These are phyloP conservation scores for Macrolepiota albuminosa DNA, from an alignment of 768 basidiomycete species.

Conservation along the genomic window DNA sequence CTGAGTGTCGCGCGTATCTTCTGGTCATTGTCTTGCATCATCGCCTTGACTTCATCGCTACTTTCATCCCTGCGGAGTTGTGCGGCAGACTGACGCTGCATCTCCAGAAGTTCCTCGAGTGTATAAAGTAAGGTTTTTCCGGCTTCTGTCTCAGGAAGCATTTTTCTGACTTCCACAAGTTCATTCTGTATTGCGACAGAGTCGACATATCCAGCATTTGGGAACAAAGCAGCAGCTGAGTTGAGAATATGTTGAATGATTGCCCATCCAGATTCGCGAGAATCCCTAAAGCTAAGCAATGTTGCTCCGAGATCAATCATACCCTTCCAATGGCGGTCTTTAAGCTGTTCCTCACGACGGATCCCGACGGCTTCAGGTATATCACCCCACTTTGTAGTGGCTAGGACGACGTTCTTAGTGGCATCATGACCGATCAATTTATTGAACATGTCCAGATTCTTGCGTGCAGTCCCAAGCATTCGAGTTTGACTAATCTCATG, in stretches of 20 bases:
- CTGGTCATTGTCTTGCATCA: constrained; percentile 12
- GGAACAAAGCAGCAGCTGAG: not conserved
- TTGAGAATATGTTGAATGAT: constrained; percentile 10
- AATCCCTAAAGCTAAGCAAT: constrained; percentile 5
- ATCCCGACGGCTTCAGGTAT: constrained; percentile 1
- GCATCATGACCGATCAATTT: constrained; percentile 13
- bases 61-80: constrained; percentile 7
- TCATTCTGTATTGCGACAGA: constrained; percentile 21
- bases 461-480: constrained; percentile 17
- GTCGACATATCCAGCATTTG: constrained; percentile 1
- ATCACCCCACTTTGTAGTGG: constrained; percentile 14
- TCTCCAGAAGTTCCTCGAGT: constrained; percentile 12
- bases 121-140: constrained; percentile 16
- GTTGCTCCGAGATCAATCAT: constrained; percentile 10
- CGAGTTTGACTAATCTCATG: constrained; percentile 18
- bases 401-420: constrained; percentile 13
- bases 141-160: constrained; percentile 21
- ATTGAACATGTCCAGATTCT: constrained; percentile 16
- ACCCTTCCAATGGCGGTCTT: constrained; percentile 9
- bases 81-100: constrained; percentile 3
- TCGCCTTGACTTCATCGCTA: constrained; percentile 9
- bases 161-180: constrained; percentile 17
- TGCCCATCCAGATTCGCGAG: constrained; percentile 5
- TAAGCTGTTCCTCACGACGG: constrained; percentile 8
- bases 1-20: constrained; percentile 16